A percentile compares a stretch with the other conserved stretches of the same genome.
phyloP scores from a whole-genome alignment of 202 grass and related monocot genomes.

The Elaeis oleifera region DNA sequence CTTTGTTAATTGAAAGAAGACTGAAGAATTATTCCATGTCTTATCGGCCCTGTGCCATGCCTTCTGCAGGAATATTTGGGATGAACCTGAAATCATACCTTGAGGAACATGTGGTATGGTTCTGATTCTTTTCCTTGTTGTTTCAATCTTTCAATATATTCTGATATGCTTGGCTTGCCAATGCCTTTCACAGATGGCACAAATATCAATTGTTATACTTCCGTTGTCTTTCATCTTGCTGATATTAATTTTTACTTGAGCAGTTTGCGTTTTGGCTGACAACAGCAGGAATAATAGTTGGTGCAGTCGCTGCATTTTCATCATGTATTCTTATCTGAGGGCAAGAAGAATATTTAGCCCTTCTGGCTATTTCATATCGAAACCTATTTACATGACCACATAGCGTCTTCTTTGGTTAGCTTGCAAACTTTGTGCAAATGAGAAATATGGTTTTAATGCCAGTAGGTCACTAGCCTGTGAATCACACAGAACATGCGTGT shows the following conservation, averaged over 20 bases:
- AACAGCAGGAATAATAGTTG: conserved; percentile 75
- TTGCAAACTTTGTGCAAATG: too few relatives aligned
- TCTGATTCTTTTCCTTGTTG: conserved; percentile 14
- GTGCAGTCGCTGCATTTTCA: conserved; percentile 69
- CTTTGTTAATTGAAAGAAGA: too few relatives aligned
- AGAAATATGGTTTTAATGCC: too few relatives aligned
- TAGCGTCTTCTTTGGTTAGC: too few relatives aligned
- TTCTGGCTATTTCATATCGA: not conserved
- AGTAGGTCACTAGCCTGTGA: too few relatives aligned
- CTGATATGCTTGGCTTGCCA: not conserved
- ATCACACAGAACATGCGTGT: too few relatives aligned
- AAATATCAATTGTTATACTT: too few relatives aligned
- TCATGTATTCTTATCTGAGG: conserved; percentile 80
- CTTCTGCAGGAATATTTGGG: conserved; percentile 83
- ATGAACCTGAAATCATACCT: conserved; percentile 95
- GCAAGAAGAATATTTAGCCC: conserved; percentile 69
- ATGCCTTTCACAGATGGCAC: not conserved
- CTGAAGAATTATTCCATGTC: too few relatives aligned
- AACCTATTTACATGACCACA: too few relatives aligned
- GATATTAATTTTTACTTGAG: conserved; percentile 10
- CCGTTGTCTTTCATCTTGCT: conserved; percentile 29
- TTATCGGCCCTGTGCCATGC: too few relatives aligned
- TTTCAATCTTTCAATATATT: conserved; percentile 18
- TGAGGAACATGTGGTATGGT: conserved; percentile 62
- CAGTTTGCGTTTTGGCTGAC: conserved; percentile 91